Evolutionary conservation across 2,329 filamentous ascomycete species (phyloP).

Genomic region (Aspergillus sp.): DNA sequence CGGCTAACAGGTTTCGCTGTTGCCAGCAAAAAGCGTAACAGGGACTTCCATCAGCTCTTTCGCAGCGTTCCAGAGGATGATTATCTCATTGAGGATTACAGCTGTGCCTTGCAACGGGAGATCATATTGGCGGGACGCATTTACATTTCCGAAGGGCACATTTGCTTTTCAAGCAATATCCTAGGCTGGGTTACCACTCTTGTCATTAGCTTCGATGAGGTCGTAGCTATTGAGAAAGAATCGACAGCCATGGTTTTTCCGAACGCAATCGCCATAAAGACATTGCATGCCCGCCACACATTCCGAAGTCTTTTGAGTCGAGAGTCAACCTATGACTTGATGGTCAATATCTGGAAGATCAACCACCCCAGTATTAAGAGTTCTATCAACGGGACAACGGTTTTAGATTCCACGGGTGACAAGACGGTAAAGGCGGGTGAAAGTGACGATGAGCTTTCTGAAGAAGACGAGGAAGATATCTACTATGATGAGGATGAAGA

Average conservation of each 20-base stretch:
- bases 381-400: slow-evolving; percentile 80
- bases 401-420: slow-evolving; percentile 79
- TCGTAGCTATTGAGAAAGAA: slow-evolving; percentile 94
- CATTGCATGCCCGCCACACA: slow-evolving; percentile 88
- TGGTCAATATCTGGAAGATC: slow-evolving; percentile 98
- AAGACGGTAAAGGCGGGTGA: slow-evolving; percentile 79
- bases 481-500: slow-evolving; percentile 55
- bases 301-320: slow-evolving; percentile 94
- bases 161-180: slow-evolving; percentile 99
- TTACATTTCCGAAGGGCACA: slow-evolving; percentile 94
- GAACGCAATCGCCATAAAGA: slow-evolving; percentile 96
- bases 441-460: slow-evolving; percentile 64
- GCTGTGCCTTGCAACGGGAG: slow-evolving; percentile 91
- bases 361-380: slow-evolving; percentile 90
- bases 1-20: slow-evolving; percentile 94
- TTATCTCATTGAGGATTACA: slow-evolving; percentile 97
- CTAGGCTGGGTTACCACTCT: slow-evolving; percentile 96
- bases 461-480: slow-evolving; percentile 67
- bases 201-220: slow-evolving; percentile 97
- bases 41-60: slow-evolving; percentile 91
- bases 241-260: slow-evolving; percentile 94
- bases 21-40: slow-evolving; percentile 91
- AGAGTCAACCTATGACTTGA: slow-evolving; percentile 94
- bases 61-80: slow-evolving; percentile 97
- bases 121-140: slow-evolving; percentile 91